Conservation (phyloP, 2,329 filamentous ascomycete species). For the Neofusicoccum laricinum region DNA sequence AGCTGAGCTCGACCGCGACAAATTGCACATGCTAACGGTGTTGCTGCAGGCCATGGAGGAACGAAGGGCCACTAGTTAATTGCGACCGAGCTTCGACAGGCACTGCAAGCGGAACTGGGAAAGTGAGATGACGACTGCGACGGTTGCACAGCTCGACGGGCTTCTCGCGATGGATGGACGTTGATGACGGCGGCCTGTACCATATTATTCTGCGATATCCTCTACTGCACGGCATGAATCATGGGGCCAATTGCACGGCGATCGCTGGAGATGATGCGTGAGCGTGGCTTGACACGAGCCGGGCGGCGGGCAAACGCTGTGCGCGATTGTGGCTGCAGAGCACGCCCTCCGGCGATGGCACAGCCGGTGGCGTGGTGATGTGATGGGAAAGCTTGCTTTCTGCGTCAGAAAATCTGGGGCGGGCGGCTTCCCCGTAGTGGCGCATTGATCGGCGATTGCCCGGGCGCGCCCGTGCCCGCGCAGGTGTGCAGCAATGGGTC, state of each 20-base stretch:
- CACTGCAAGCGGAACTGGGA: neutral
- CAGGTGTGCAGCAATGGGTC: neutral
- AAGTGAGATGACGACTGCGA: neutral
- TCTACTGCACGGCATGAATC: neutral
- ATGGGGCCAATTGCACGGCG: neutral
- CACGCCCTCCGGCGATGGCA: neutral
- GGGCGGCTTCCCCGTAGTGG: neutral
- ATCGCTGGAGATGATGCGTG: neutral
- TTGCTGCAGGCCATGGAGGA: conserved; percentile 26
- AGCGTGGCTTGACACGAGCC: neutral
- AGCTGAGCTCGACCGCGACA: too few relatives aligned
- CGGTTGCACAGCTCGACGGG: neutral
- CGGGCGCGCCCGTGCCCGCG: neutral
- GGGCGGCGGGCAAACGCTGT: neutral
- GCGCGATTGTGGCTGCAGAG: neutral
- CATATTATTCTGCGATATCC: conserved; percentile 2
- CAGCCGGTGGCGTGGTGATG: conserved; percentile 13
- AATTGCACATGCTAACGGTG: neutral
- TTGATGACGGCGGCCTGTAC: conserved; percentile 1
- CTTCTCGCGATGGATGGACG: neutral
- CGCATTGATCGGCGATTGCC: conserved; percentile 9
- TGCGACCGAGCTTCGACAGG: neutral
- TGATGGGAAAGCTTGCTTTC: conserved; percentile 1
- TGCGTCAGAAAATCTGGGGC: neutral
- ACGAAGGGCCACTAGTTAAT: conserved; percentile 22